A percentile compares a stretch with the other conserved stretches of the same genome.
Conservation (phyloP, 495 filamentous ascomycete species). For the Chaetomium cochliodes region DNA sequence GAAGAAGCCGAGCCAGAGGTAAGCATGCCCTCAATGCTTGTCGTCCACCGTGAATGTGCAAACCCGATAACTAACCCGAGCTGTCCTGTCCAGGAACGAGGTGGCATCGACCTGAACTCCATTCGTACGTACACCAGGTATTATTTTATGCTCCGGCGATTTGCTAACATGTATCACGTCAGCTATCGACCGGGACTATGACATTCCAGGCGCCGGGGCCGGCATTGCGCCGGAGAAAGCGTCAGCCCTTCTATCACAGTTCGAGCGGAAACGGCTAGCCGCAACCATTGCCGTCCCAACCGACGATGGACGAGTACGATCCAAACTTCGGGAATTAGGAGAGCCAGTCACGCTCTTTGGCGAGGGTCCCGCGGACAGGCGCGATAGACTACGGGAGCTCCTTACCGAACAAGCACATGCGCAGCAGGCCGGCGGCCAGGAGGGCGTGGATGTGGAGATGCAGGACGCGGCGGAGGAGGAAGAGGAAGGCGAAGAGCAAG, state of each 20-base stretch:
- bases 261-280: conserved; percentile 82
- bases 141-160: neutral
- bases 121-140: conserved; percentile 60
- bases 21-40: conserved; percentile 38
- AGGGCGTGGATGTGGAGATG: conserved; percentile 59
- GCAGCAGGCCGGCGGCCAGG: conserved; percentile 55
- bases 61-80: conserved; percentile 35
- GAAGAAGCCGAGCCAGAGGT: conserved; percentile 79
- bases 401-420: conserved; percentile 71
- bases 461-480: conserved; percentile 63
- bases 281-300: conserved; percentile 94
- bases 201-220: conserved; percentile 65
- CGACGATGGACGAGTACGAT: conserved; percentile 83
- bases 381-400: conserved; percentile 82
- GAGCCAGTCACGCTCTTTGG: conserved; percentile 95
- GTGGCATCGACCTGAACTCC: conserved; percentile 74
- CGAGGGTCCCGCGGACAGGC: conserved; percentile 80
- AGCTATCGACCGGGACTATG: conserved; percentile 87
- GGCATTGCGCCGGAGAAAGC: conserved; percentile 86
- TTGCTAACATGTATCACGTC: conserved; percentile 14
- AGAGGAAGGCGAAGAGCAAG: conserved; percentile 66
- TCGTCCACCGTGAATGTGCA: conserved; percentile 23
- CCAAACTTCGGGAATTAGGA: conserved; percentile 74
- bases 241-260: conserved; percentile 83
- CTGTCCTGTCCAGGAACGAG: conserved; percentile 51